These are phyloP conservation scores for Wickerhamiella sergipiensis DNA, from an alignment of 805 yeast species.

Conservation along the genomic window DNA sequence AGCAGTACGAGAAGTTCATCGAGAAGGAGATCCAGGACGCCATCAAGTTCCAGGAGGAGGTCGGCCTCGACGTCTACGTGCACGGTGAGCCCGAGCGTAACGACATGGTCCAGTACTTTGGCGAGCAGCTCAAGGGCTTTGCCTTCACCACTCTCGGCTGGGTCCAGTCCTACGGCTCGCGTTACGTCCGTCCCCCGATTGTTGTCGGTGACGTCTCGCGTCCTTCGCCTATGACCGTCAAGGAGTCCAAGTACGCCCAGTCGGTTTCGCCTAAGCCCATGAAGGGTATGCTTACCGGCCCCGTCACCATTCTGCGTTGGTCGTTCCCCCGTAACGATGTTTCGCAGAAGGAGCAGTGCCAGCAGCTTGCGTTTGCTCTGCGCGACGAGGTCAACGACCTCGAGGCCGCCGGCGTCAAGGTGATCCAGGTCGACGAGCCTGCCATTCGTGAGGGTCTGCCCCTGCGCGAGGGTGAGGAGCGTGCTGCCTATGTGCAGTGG, in stretches of 20 bases:
- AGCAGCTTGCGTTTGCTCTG: slow-evolving; percentile 92
- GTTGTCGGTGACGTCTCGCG: slow-evolving; percentile 98
- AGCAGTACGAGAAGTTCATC: slow-evolving; percentile 91
- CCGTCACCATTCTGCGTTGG: slow-evolving; percentile 99
- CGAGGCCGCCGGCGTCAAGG: slow-evolving; percentile 95
- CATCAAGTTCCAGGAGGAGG: slow-evolving; percentile 97
- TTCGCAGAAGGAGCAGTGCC: slow-evolving; percentile 82
- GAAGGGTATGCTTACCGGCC: slow-evolving; percentile 99
- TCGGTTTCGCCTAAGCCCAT: slow-evolving; percentile 88
- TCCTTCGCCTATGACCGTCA: slow-evolving; percentile 96
- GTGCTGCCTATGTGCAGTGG: slow-evolving; percentile 93
- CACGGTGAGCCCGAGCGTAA: slow-evolving; percentile 99
- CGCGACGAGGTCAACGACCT: slow-evolving; percentile 98
- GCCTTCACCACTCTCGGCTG: slow-evolving; percentile 98
- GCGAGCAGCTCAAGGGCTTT: slow-evolving; percentile 96
- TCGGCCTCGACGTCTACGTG: slow-evolving; percentile 94
- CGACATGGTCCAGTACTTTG: slow-evolving; percentile 99
- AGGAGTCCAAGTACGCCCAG: slow-evolving; percentile 98
- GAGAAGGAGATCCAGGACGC: slow-evolving; percentile 92
- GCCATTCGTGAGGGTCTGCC: slow-evolving; percentile 99
- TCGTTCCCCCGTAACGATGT: slow-evolving; percentile 99
- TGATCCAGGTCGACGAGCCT: slow-evolving; percentile 99
- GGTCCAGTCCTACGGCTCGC: slow-evolving; percentile 99
- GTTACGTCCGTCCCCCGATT: slow-evolving; percentile 99
- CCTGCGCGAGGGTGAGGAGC: slow-evolving; percentile 93